Conservation (phyloP, 208 protist species). For the Crithidia brevicula region DNA sequence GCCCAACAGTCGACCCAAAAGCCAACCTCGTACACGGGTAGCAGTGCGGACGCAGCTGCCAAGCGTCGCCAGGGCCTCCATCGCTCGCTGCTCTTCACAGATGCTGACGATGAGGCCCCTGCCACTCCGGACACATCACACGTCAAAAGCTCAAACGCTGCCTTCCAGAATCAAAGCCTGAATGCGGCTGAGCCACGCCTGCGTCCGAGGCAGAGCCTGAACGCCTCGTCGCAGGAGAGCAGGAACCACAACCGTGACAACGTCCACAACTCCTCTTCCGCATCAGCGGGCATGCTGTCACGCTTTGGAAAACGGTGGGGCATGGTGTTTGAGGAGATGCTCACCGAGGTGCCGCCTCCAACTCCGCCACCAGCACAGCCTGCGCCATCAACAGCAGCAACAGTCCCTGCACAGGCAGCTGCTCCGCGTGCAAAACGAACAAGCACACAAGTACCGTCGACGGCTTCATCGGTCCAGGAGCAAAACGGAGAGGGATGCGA, state of each 20-base stretch:
- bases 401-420: not conserved
- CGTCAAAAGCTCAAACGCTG: too few relatives aligned
- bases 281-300: constrained; percentile 34
- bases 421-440: not conserved
- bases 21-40: not conserved
- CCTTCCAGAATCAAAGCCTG: too few relatives aligned
- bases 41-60: not conserved
- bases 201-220: too few relatives aligned
- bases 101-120: not conserved
- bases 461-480: not conserved
- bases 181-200: too few relatives aligned
- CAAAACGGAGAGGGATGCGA: not conserved
- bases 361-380: not conserved
- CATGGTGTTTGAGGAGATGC: constrained; percentile 50
- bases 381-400: not conserved
- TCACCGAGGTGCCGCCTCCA: constrained; percentile 13
- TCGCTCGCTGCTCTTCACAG: constrained; percentile 6
- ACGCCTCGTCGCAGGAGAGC: too few relatives aligned
- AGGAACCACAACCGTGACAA: too few relatives aligned
- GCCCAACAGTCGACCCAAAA: constrained; percentile 34
- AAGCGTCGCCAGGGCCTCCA: not conserved
- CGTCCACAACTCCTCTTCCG: not conserved
- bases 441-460: not conserved
- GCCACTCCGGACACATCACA: not conserved
- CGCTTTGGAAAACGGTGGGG: constrained; percentile 52